These are phyloP conservation scores for Trichosporon inkin DNA, from an alignment of 1,284 basidiomycete genomes.

Conservation along the genomic window DNA sequence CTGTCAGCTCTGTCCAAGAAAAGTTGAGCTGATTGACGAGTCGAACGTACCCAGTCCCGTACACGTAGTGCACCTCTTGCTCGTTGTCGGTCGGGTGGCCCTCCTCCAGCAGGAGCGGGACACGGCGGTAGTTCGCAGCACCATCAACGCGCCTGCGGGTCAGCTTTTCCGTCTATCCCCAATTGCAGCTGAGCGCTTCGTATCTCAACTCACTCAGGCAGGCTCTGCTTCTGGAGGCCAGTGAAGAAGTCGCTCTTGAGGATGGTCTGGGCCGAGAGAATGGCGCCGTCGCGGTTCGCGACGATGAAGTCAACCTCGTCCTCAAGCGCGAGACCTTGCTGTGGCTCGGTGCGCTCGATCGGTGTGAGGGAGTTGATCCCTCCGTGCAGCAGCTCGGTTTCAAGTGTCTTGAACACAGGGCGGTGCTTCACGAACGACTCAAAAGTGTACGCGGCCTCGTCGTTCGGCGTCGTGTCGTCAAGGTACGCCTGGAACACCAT, in stretches of 20 bases:
- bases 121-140: slow-evolving; percentile 81
- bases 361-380: slow-evolving; percentile 78
- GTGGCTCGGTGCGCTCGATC: slow-evolving; percentile 67
- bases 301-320: slow-evolving; percentile 86
- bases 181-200: neutral
- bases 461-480: slow-evolving; percentile 75
- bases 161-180: neutral
- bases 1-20: neutral
- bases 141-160: slow-evolving; percentile 76
- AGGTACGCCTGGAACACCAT: slow-evolving; percentile 94
- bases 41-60: slow-evolving; percentile 72
- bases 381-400: slow-evolving; percentile 81
- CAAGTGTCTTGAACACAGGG: slow-evolving; percentile 86
- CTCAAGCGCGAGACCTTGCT: slow-evolving; percentile 69
- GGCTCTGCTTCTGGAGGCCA: slow-evolving; percentile 87
- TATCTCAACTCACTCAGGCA: slow-evolving; percentile 67
- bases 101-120: slow-evolving; percentile 61
- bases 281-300: slow-evolving; percentile 74
- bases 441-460: slow-evolving; percentile 70
- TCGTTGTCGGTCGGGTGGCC: slow-evolving; percentile 16
- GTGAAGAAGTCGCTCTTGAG: slow-evolving; percentile 97
- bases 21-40: neutral
- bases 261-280: slow-evolving; percentile 69
- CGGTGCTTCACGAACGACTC: slow-evolving; percentile 74
- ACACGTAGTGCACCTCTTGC: slow-evolving; percentile 64